Evolutionary conservation across 345 rosid species (phyloP).

Genomic region (Viola odorata): DNA sequence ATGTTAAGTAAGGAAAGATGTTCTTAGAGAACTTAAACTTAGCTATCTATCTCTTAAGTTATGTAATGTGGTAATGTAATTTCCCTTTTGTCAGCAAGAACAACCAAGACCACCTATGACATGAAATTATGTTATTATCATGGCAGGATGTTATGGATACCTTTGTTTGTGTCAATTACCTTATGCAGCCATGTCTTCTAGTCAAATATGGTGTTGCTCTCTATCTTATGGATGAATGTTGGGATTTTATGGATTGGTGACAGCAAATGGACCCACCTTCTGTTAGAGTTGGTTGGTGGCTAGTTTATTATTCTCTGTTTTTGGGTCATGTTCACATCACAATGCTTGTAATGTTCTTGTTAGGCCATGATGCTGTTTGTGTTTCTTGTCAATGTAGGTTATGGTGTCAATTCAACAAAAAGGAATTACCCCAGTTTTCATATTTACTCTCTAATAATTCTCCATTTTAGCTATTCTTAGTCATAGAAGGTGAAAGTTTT

Average conservation of each 20-base stretch:
- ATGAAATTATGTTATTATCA: slow-evolving; percentile 1
- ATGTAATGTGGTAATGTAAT: background rate
- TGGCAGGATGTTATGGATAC: slow-evolving; percentile 1
- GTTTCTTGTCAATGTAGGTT: background rate
- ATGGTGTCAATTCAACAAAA: background rate
- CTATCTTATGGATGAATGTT: background rate
- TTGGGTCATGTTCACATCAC: background rate
- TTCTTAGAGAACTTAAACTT: slow-evolving; percentile 4
- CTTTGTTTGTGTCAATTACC: background rate
- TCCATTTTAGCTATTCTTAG: too few relatives aligned
- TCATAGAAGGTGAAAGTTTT: too few relatives aligned
- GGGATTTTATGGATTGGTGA: background rate
- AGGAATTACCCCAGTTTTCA: too few relatives aligned
- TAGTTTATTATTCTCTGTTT: background rate
- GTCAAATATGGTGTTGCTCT: background rate
- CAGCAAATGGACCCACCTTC: slow-evolving; percentile 3
- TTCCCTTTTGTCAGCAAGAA: background rate
- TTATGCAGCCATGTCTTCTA: slow-evolving; percentile 6
- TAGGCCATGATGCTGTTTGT: background rate
- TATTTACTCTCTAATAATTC: too few relatives aligned
- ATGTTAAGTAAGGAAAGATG: background rate
- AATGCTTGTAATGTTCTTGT: background rate
- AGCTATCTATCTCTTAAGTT: slow-evolving; percentile 5
- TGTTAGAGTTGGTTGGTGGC: slow-evolving; percentile 7
- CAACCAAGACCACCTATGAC: background rate